These are phyloP conservation scores for Pseudogymnoascus sp. DNA, from an alignment of 2,329 filamentous ascomycete species.

Conservation along the genomic window DNA sequence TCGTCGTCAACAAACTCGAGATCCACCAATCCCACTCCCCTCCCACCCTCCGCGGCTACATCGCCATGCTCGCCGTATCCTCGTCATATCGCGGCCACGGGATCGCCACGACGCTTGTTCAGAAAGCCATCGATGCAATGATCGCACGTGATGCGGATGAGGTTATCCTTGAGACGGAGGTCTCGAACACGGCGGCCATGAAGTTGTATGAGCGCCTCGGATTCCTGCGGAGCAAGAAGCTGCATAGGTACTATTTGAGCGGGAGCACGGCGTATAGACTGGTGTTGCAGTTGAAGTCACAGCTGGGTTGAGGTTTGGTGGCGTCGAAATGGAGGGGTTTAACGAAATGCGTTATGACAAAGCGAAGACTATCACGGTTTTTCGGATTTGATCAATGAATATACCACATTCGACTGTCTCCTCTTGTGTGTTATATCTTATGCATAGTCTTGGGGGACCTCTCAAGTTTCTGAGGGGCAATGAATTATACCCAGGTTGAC, in stretches of 20 bases:
- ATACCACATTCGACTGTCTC: neutral
- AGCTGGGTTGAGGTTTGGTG: neutral
- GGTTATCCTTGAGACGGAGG: conserved; percentile 91
- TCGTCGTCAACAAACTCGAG: conserved; percentile 92
- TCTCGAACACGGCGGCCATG: conserved; percentile 82
- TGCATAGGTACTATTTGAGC: conserved; percentile 94
- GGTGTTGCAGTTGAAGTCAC: conserved; percentile 47
- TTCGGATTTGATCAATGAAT: neutral
- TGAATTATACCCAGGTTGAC: neutral
- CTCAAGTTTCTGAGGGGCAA: neutral
- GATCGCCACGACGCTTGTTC: conserved; percentile 82
- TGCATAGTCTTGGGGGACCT: neutral
- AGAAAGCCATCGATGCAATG: conserved; percentile 88
- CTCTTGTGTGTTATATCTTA: neutral
- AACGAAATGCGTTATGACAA: conserved; percentile 3
- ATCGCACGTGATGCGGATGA: conserved; percentile 75
- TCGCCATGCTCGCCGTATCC: conserved; percentile 94
- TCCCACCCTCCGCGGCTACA: conserved; percentile 74
- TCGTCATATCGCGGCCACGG: conserved; percentile 72
- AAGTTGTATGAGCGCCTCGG: conserved; percentile 87
- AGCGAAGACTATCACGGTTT: neutral
- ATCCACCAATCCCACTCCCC: conserved; percentile 74
- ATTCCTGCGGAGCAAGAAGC: conserved; percentile 82
- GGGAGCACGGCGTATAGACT: conserved; percentile 90
- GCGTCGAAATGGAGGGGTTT: neutral